These are phyloP conservation scores for Rubia tinctorum DNA, from an alignment of 305 asterid genomes.

Conservation along the genomic window DNA sequence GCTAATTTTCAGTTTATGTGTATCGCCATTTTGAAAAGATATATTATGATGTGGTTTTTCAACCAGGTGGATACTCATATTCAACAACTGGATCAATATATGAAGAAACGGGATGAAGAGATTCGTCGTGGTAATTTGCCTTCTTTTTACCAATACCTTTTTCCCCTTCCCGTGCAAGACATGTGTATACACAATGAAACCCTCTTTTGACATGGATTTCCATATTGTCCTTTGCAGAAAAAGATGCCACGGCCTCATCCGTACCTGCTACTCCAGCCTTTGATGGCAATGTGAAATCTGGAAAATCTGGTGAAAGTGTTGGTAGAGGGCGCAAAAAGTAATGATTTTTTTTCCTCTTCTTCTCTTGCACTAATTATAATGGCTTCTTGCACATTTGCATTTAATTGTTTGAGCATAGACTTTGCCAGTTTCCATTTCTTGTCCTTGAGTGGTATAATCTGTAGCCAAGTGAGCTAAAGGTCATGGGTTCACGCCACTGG, in stretches of 20 bases:
- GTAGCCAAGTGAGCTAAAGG: background rate
- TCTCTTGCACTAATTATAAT: background rate
- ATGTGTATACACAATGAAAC: background rate
- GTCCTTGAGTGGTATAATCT: background rate
- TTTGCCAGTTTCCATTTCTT: background rate
- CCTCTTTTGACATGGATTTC: background rate
- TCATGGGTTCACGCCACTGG: background rate
- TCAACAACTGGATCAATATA: conserved; percentile 92
- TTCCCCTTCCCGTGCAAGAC: background rate
- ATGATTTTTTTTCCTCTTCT: conserved; percentile 17
- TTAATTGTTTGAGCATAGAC: background rate
- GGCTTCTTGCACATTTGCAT: background rate
- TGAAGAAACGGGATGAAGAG: conserved; percentile 86
- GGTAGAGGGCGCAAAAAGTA: conserved; percentile 95
- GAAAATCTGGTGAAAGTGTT: conserved; percentile 63
- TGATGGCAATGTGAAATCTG: conserved; percentile 66
- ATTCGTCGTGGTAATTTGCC: conserved; percentile 56
- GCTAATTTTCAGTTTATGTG: background rate
- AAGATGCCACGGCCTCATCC: conserved; percentile 46
- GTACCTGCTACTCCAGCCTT: conserved; percentile 48
- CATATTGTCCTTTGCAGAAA: conserved; percentile 42
- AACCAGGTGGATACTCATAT: conserved; percentile 77
- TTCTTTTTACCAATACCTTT: background rate
- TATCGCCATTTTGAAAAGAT: background rate
- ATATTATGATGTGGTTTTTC: background rate